Percentiles rank a stretch among this genome's conserved stretches.
These are phyloP conservation scores for Cystobasidium sp. DNA, from an alignment of 1,284 basidiomycete genomes.

Conservation along the genomic window DNA sequence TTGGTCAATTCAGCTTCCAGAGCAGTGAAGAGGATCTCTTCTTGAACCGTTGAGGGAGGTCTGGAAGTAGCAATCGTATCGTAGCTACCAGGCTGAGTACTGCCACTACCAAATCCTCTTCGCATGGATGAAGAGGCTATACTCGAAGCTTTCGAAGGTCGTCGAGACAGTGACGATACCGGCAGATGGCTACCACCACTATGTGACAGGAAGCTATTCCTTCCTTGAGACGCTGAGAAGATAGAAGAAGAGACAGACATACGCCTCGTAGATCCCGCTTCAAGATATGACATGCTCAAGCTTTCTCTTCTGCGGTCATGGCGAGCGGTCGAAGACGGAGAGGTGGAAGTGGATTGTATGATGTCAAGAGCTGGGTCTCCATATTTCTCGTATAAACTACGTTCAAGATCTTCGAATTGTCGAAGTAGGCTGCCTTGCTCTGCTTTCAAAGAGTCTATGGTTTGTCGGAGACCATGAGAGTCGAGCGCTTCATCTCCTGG, in stretches of 20 bases:
- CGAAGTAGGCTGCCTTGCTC: slow-evolving; percentile 41
- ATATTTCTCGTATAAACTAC: slow-evolving; percentile 3
- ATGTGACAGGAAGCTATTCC: background rate
- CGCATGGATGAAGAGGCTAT: slow-evolving; percentile 32
- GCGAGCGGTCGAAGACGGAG: background rate
- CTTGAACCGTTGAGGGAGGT: slow-evolving; percentile 22
- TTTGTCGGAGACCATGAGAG: slow-evolving; percentile 23
- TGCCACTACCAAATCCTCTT: background rate
- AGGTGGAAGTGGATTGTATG: background rate
- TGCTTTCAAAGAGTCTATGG: slow-evolving; percentile 37
- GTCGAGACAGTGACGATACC: background rate
- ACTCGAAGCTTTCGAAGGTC: slow-evolving; percentile 16
- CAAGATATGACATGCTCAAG: background rate
- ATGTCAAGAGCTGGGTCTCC: slow-evolving; percentile 20
- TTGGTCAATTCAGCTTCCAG: background rate
- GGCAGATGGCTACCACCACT: background rate
- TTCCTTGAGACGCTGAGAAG: slow-evolving; percentile 1
- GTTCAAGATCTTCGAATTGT: slow-evolving; percentile 11
- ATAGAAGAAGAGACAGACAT: slow-evolving; percentile 16
- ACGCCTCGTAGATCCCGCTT: background rate
- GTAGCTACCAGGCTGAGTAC: background rate
- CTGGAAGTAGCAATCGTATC: slow-evolving; percentile 1
- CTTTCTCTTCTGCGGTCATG: background rate
- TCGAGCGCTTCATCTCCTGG: slow-evolving; percentile 6
- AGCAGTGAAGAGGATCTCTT: background rate